These are phyloP conservation scores for Pseudocercospora vitis DNA, from an alignment of 2,329 filamentous ascomycete genomes.

Conservation along the genomic window DNA sequence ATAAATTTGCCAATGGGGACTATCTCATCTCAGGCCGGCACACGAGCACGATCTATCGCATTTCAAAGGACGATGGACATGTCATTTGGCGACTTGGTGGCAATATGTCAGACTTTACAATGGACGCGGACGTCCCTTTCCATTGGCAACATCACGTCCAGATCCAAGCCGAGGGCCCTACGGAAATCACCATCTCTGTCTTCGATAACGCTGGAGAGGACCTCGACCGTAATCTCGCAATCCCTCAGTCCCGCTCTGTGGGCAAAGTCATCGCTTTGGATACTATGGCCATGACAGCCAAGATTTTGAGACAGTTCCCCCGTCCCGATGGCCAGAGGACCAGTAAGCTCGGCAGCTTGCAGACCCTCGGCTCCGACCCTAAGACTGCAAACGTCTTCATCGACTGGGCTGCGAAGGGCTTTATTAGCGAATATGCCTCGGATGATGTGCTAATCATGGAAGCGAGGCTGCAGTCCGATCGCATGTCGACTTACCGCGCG, in stretches of 20 bases:
- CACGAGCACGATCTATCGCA: slow-evolving; percentile 42
- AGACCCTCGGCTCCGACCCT: slow-evolving; percentile 11
- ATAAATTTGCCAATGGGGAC: slow-evolving; percentile 40
- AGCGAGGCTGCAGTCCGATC: slow-evolving; percentile 40
- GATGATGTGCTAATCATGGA: slow-evolving; percentile 51
- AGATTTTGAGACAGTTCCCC: slow-evolving; percentile 11
- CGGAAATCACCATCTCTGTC: slow-evolving; percentile 12
- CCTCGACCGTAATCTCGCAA: slow-evolving; percentile 2
- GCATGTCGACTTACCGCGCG: slow-evolving; percentile 50
- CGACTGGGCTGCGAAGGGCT: slow-evolving; percentile 44
- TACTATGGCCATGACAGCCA: slow-evolving; percentile 11
- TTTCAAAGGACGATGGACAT: slow-evolving; percentile 37
- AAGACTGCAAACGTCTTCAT: slow-evolving; percentile 47
- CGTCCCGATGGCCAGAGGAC: slow-evolving; percentile 14
- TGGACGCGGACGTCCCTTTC: slow-evolving; percentile 16
- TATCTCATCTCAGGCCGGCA: slow-evolving; percentile 43
- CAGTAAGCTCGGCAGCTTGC: slow-evolving; percentile 13
- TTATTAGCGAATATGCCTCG: slow-evolving; percentile 40
- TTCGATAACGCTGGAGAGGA: slow-evolving; percentile 47
- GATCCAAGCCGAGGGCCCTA: slow-evolving; percentile 7
- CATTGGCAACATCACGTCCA: slow-evolving; percentile 16
- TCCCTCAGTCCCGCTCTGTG: not conserved
- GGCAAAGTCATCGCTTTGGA: slow-evolving; percentile 20
- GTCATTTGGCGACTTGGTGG: slow-evolving; percentile 46
- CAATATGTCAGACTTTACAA: slow-evolving; percentile 41